Percentiles rank a stretch among this genome's conserved stretches.
phyloP scores from a whole-genome alignment of 495 filamentous ascomycete species.

The Clavariopsis aquatica region DNA sequence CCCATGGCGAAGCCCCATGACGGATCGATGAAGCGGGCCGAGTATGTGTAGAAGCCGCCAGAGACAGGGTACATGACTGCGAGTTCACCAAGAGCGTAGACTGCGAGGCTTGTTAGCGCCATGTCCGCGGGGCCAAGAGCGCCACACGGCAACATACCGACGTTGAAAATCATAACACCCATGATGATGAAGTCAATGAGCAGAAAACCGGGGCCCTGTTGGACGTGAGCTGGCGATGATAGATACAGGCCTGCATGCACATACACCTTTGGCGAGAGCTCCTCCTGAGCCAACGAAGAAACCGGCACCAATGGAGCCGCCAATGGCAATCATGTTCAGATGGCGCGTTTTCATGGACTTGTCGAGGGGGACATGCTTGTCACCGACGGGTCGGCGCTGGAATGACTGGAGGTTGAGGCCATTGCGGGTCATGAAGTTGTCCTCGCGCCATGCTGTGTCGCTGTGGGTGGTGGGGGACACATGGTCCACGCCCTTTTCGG shows the following conservation, averaged over 20 bases:
- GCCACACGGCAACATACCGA: slow-evolving; percentile 38
- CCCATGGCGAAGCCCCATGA: slow-evolving; percentile 59
- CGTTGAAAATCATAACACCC: slow-evolving; percentile 56
- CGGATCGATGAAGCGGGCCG: slow-evolving; percentile 57
- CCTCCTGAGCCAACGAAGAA: slow-evolving; percentile 44
- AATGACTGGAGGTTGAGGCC: slow-evolving; percentile 41
- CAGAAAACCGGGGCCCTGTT: slow-evolving; percentile 38
- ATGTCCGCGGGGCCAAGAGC: slow-evolving; percentile 18
- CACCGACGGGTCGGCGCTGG: slow-evolving; percentile 32
- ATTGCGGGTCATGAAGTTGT: slow-evolving; percentile 39
- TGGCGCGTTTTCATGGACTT: slow-evolving; percentile 43
- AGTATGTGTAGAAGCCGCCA: slow-evolving; percentile 62
- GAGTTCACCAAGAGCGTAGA: slow-evolving; percentile 70
- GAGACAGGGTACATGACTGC: slow-evolving; percentile 70
- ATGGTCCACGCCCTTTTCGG: slow-evolving; percentile 15
- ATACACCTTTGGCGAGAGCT: slow-evolving; percentile 42
- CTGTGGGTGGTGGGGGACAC: background rate
- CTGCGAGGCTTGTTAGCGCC: slow-evolving; percentile 24
- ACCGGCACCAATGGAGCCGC: slow-evolving; percentile 46
- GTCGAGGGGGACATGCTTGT: slow-evolving; percentile 39
- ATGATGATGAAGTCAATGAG: slow-evolving; percentile 55
- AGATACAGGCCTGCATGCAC: slow-evolving; percentile 13
- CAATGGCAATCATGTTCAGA: slow-evolving; percentile 48
- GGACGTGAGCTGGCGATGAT: slow-evolving; percentile 8
- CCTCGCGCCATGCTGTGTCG: slow-evolving; percentile 11